Base-by-base conservation (phyloP, 1,139 yeast genomes). In the Yamadazyma oceani region DNA sequence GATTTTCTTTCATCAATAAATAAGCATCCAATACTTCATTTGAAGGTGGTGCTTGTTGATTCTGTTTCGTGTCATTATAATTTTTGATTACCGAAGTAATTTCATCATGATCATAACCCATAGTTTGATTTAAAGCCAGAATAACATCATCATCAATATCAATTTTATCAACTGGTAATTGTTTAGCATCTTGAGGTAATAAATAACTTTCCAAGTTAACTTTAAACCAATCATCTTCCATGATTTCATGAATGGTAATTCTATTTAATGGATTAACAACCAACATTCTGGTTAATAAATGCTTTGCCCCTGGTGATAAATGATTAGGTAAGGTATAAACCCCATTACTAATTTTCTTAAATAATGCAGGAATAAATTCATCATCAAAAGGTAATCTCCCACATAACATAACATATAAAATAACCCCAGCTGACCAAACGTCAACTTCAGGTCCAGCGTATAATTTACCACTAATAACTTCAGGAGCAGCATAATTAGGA, bases 401-500 rank as follows among this genome's bases (percentile, higher is more conserved):
- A 65, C 97, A 92, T 39, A 92, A 74, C 96, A 92, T 89, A 34
- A 94, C 98, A 54, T 90, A 92, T 43, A 92, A 72, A 39, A 94
- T 92, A 35, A 94, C 97, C 51, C 99, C 98, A 52, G 96, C 85
- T 0, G 96, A 86, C 99, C 99, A 94, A 37, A 94, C 97, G 60
- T 94, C 98, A 35, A 92, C 98, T 64, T 92, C 98, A 2, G 97
- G 97, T 4, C 98, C 98, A 2, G 97, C 98, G 55, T 92, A 92
- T 41, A 92, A 73, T 58, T 94, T 90, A 32, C 98, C 98, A 49
- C 94, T 82, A 43, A 92, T 92, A 34, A 92, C 97, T 62, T 92
- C 98, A 0, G 98, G 98, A 0, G 98, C 98, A 2, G 98, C 98
- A 58, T 92, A 92, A 58, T 92, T 90, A 37, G 98, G 97, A 29